Evolutionary conservation across 306 rosid species (phyloP), one percentile per base, ranked within the genome.

Genomic region (Mimosa pudica): DNA sequence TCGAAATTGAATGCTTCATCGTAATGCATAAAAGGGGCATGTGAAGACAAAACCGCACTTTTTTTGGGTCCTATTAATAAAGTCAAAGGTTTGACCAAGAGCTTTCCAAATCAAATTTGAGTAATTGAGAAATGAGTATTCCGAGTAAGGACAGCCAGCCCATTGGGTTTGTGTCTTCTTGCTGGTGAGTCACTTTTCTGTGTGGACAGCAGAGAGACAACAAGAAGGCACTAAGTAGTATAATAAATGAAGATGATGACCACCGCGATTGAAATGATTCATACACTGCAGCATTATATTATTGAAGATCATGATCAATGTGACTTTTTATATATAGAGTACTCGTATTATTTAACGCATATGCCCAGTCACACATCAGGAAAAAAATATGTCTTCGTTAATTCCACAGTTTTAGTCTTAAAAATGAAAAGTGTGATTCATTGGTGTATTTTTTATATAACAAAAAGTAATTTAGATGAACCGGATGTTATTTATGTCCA

Each of bases 11-110:
- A 17, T 17, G 49, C 32, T 35, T 41, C 30, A 7, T 35, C 30
- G 0, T 65, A 5, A 0, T 2, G 4, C 8, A 41, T 32, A n/a
- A 71, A 71, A 32, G 8, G 16, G 55, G 49, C 77, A 85, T 33
- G 81, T 74, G 68, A 85, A 30, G 86, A 85, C 88, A 79, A 82
- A 14, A 47, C 2, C 9, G 4, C 80, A 76, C 88, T 82, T 85
- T 63, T 73, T 73, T 79, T 66, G 13, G 38, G 35, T n/a, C 30
- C 36, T 58, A 30, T 65, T 4, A 82, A 47, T 44, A 2, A 57
- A n/a, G 79, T 75, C 77, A 71, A 57, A 71, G 18, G 71, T 36
- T 16, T 6, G 46, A 64, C 20, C n/a, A 66, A 0, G 17, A 44
- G 73, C 52, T 42, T 44, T 44, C 73, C 45, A 17, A 67, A 16